Evolutionary conservation across 768 basidiomycete genomes (phyloP).

Genomic region (Cubamyces sp.): DNA sequence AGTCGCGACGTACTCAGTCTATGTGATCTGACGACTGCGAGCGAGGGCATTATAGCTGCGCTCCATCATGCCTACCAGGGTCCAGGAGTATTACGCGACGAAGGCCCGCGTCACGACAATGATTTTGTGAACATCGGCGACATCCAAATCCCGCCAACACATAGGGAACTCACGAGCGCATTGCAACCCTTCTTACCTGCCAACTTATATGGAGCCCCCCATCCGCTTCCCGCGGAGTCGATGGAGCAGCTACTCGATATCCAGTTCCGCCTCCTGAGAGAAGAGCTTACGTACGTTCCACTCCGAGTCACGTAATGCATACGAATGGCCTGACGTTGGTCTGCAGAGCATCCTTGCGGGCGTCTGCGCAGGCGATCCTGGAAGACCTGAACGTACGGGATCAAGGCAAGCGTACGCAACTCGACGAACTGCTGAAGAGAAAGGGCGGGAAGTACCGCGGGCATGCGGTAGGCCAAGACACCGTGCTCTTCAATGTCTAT

Average conservation of each 20-base stretch:
- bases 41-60: constrained; percentile 28
- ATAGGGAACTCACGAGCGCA: constrained; percentile 58
- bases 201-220: constrained; percentile 61
- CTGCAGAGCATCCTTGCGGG: constrained; percentile 55
- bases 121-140: constrained; percentile 57
- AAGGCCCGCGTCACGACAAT: constrained; percentile 70
- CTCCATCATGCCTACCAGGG: constrained; percentile 26
- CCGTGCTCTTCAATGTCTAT: constrained; percentile 66
- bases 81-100: constrained; percentile 38
- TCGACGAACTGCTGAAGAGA: constrained; percentile 49
- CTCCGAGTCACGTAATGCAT: no score
- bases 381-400: constrained; percentile 42
- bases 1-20: not conserved
- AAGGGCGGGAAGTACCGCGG: constrained; percentile 61
- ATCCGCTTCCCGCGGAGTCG: constrained; percentile 56
- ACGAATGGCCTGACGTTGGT: no score
- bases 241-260: constrained; percentile 73
- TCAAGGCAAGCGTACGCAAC: constrained; percentile 37
- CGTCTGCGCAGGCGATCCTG: constrained; percentile 50
- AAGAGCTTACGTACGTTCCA: constrained; percentile 67
- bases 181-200: constrained; percentile 64
- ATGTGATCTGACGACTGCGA: not conserved
- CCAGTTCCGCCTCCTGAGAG: constrained; percentile 74
- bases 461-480: constrained; percentile 43
- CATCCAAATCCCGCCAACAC: constrained; percentile 71